Evolutionary conservation across 1,139 yeast genomes (phyloP).

Genomic region (Diutina rugosa): DNA sequence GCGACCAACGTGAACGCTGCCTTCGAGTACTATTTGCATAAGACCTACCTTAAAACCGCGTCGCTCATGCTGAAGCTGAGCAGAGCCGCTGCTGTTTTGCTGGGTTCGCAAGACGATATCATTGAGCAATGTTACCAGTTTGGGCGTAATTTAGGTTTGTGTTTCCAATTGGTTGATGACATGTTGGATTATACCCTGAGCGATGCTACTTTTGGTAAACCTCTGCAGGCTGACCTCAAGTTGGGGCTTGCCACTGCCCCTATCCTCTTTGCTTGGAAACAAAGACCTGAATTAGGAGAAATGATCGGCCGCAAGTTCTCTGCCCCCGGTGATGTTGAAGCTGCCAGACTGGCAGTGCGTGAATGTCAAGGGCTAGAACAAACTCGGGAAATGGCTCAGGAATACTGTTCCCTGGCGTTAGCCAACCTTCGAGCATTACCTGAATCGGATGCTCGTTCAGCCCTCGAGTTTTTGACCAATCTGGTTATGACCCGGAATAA

Average conservation of each 20-base stretch:
- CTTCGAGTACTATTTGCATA: conserved; percentile 87
- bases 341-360: conserved; percentile 62
- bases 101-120: conserved; percentile 65
- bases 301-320: conserved; percentile 75
- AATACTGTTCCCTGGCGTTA: conserved; percentile 67
- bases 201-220: conserved; percentile 77
- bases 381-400: conserved; percentile 66
- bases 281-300: conserved; percentile 72
- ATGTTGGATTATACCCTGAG: conserved; percentile 88
- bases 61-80: conserved; percentile 91
- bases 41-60: conserved; percentile 91
- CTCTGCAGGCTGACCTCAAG: conserved; percentile 89
- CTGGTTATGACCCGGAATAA: conserved; percentile 73
- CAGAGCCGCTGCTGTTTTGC: conserved; percentile 83
- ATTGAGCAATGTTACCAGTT: conserved; percentile 81
- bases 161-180: conserved; percentile 95
- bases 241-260: conserved; percentile 97
- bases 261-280: conserved; percentile 85
- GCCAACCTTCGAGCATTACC: conserved; percentile 63
- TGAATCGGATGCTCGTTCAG: conserved; percentile 79
- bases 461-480: conserved; percentile 73
- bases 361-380: conserved; percentile 63
- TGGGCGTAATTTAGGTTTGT: conserved; percentile 87
- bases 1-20: conserved; percentile 71
- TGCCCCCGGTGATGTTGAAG: conserved; percentile 71